Evolutionary conservation across 1,284 basidiomycete genomes (phyloP).

Genomic region (Irpex sp.): DNA sequence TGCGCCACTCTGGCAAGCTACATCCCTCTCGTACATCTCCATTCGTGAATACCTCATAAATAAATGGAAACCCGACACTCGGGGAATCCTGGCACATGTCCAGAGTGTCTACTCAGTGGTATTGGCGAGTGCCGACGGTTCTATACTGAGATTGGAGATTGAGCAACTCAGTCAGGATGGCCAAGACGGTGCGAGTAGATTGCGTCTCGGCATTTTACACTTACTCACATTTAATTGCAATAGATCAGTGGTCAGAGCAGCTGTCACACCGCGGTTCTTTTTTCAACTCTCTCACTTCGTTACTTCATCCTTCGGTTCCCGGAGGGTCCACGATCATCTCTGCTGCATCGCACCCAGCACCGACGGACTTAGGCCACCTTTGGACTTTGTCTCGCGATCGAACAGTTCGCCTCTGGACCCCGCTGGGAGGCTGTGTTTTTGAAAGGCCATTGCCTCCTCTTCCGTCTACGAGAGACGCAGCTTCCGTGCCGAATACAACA

Average conservation of each 20-base stretch:
- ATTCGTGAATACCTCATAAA: constrained; percentile 67
- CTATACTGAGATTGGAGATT: constrained; percentile 68
- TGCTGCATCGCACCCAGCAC: constrained; percentile 63
- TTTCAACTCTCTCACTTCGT: constrained; percentile 61
- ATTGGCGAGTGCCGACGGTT: constrained; percentile 65
- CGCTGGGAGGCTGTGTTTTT: constrained; percentile 64
- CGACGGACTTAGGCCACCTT: constrained; percentile 66
- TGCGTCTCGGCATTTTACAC: background rate
- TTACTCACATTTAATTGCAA: constrained; percentile 1
- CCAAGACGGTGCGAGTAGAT: constrained; percentile 46
- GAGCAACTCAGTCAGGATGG: constrained; percentile 49
- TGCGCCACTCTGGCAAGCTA: constrained; percentile 54
- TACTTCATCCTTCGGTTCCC: constrained; percentile 47
- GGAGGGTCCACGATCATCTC: constrained; percentile 60
- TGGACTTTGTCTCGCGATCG: constrained; percentile 90
- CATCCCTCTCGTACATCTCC: constrained; percentile 48
- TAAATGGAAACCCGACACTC: constrained; percentile 40
- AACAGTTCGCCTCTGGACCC: constrained; percentile 80
- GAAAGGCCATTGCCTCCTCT: constrained; percentile 44
- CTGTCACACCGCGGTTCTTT: constrained; percentile 59
- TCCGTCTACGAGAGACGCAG: constrained; percentile 35
- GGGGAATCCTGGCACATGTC: constrained; percentile 58
- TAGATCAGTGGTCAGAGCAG: constrained; percentile 69
- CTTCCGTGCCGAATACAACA: constrained; percentile 27
- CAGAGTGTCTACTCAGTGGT: constrained; percentile 69